A percentile compares a stretch with the other conserved stretches of the same genome.
Conservation (phyloP, 2,329 filamentous ascomycete genomes). For the Purpureocillium lavendulum region DNA sequence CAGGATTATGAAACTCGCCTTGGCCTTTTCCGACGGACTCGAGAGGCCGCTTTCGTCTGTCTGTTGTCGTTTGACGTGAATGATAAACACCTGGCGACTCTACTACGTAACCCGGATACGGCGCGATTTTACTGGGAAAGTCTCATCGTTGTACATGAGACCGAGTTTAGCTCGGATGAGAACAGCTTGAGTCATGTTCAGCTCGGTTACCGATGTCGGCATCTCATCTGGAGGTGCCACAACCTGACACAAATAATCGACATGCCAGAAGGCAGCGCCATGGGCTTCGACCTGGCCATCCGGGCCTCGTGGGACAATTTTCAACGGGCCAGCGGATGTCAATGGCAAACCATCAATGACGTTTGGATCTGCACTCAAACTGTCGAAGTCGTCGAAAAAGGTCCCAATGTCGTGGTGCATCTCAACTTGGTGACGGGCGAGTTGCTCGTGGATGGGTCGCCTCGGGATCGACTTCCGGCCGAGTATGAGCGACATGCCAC, state of each 20-base stretch:
- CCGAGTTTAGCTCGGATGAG: not conserved
- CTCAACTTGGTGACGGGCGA: slow-evolving; percentile 42
- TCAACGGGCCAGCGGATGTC: not conserved
- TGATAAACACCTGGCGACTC: not conserved
- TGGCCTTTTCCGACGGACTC: not conserved
- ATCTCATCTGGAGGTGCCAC: not conserved
- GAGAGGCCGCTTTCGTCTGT: not conserved
- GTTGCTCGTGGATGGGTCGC: slow-evolving; percentile 43
- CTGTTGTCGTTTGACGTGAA: not conserved
- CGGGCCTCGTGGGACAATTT: not conserved
- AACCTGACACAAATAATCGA: not conserved
- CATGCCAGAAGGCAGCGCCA: not conserved
- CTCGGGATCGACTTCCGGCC: slow-evolving; percentile 35
- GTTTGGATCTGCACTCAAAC: not conserved
- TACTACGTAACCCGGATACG: not conserved
- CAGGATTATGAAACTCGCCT: not conserved
- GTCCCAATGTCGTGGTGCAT: slow-evolving; percentile 22
- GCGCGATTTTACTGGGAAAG: not conserved
- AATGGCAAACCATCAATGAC: not conserved
- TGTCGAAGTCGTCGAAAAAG: not conserved
- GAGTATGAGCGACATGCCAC: slow-evolving; percentile 30
- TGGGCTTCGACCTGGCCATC: not conserved
- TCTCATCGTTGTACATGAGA: not conserved
- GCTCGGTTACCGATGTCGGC: not conserved
- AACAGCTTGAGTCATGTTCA: not conserved